Base-by-base conservation (phyloP, 164 flowering plant genomes). In the Umbellularia californica region DNA sequence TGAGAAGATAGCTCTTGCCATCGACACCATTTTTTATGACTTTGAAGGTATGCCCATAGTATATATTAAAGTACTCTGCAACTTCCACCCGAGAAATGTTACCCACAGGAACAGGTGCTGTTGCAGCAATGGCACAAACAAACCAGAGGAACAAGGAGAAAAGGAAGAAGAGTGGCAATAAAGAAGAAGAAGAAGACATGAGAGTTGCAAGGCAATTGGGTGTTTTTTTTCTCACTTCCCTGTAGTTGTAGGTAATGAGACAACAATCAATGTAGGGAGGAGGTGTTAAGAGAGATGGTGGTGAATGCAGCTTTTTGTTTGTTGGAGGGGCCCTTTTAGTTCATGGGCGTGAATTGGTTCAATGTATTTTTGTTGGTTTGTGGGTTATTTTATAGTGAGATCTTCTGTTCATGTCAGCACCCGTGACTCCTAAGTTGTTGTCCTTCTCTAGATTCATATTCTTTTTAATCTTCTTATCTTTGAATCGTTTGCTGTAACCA, bases 11-110 rank as follows among this genome's bases (percentile, higher is more conserved):
- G 82, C 93, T 95, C 77, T 88, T 84, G 79, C 92, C 92, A 77
- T 93, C 97, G 50, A 91, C 68, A 63, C 81, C 84, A 82, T 93
- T 92, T 82, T 93, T 95, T 77, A 95, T 91, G 82, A 95, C 99
- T 81, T 93, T 95, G 87, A 95, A 95, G 80, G 88, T 79, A 86
- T 90, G 95, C 2, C 99, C 99, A 79, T 93, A 93, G 65, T 92
- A 93, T 7, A 93, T 83, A 35, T 87, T 92, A 79, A 92, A 89
- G 67, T 85, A 81, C 19, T 78, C 79, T 1, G 98, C 98, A 75
- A 89, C 93, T 76, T 88, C 95, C 5, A 85, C 92, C 81, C 79
- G 80, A 5, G 97, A 90, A 41, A 85, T 83, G 81, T 81, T 89
- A 7, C 88, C 84, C 17, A 84, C 83, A 71, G 81, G 85, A 28